Conservation (phyloP, 345 rosid species). For the Eucalyptus albens region DNA sequence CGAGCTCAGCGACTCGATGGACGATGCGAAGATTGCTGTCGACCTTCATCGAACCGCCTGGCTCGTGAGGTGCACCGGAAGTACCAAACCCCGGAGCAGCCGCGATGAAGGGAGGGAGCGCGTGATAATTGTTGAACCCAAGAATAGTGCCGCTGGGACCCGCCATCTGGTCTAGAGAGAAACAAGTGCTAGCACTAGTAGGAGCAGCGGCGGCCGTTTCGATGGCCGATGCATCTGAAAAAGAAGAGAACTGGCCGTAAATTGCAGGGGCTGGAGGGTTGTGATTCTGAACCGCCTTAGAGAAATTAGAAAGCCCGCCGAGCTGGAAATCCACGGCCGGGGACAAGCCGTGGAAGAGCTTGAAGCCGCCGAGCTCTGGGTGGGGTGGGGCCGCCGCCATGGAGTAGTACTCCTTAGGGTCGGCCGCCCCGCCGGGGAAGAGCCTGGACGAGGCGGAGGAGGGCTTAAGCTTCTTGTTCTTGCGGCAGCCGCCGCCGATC, state of each 20-base stretch:
- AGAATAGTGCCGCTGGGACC: slow-evolving; percentile 1
- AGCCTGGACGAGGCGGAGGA: slow-evolving; percentile 38
- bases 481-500: slow-evolving; percentile 73
- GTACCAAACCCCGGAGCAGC: not conserved
- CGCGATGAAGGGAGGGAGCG: slow-evolving; percentile 9
- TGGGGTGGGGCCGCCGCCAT: not conserved
- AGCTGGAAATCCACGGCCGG: slow-evolving; percentile 77
- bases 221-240: not conserved
- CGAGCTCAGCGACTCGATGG: slow-evolving; percentile 80
- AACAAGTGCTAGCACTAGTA: not conserved
- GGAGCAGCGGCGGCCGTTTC: not conserved
- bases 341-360: slow-evolving; percentile 47
- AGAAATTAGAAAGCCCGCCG: slow-evolving; percentile 11
- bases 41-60: slow-evolving; percentile 36
- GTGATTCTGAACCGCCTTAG: not conserved
- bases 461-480: slow-evolving; percentile 61
- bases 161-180: not conserved
- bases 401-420: slow-evolving; percentile 18
- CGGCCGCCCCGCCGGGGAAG: slow-evolving; percentile 15
- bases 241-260: slow-evolving; percentile 15
- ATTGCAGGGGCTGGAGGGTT: slow-evolving; percentile 12
- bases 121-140: slow-evolving; percentile 30
- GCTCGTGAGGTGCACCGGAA: slow-evolving; percentile 17
- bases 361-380: slow-evolving; percentile 43
- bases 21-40: slow-evolving; percentile 60